These are phyloP conservation scores for Elsinoe australis DNA, from an alignment of 2,329 filamentous ascomycete species.

Conservation along the genomic window DNA sequence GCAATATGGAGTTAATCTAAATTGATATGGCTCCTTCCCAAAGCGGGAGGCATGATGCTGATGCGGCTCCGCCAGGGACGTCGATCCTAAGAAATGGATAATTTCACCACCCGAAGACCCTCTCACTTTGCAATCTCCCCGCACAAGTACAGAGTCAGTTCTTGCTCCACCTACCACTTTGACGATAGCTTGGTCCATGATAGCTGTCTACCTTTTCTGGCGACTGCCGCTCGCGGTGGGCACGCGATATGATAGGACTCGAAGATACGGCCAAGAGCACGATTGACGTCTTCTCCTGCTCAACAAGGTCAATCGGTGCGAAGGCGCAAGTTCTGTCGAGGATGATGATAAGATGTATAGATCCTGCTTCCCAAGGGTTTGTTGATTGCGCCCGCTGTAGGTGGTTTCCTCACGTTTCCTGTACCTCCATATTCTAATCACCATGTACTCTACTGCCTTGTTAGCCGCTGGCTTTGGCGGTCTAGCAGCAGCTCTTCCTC, in stretches of 20 bases:
- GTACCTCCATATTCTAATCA: not conserved
- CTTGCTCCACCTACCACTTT: conserved; percentile 8
- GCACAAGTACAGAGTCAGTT: conserved; percentile 7
- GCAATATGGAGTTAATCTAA: conserved; percentile 11
- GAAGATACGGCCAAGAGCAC: conserved; percentile 5
- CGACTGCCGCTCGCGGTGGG: not conserved
- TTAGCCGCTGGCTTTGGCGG: not conserved
- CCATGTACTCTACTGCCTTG: not conserved
- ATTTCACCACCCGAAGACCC: too few species aligned
- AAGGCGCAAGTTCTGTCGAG: not conserved
- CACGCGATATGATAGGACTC: conserved; percentile 3
- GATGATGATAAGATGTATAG: not conserved
- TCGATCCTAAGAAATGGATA: too few species aligned
- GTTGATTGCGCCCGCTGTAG: not conserved
- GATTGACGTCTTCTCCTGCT: conserved; percentile 14
- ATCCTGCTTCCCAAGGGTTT: not conserved
- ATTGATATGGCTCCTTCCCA: conserved; percentile 8
- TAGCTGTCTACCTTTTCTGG: conserved; percentile 1
- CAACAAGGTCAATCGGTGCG: not conserved
- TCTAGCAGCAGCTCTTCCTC: conserved; percentile 2
- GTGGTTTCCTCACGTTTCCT: not conserved
- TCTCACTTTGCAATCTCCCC: conserved; percentile 9
- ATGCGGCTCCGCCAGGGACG: conserved; percentile 10
- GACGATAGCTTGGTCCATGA: conserved; percentile 8
- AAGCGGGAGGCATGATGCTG: conserved; percentile 3